Base-by-base conservation (phyloP, 495 filamentous ascomycete genomes). In the Trichocladium antarcticum region DNA sequence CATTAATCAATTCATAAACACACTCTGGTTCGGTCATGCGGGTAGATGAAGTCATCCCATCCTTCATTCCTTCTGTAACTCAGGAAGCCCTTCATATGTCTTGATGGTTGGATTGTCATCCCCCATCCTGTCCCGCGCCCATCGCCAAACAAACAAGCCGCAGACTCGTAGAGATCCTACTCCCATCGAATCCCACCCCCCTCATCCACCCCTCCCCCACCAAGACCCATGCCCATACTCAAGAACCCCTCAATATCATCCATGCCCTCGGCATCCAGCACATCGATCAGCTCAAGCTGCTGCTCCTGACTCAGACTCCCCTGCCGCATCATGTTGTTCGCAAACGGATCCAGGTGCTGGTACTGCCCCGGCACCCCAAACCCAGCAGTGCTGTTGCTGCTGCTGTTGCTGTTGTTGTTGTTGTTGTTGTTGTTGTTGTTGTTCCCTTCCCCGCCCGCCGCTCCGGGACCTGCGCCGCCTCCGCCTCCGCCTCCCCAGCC, bases 291-390 rank as follows among this genome's bases (percentile, higher is more conserved):
- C 66, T 86, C 80, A 36, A 79, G 63, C 62, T 86, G 83, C 60
- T 85, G 80, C 57, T 83, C 73, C 45, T 83, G 79, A 38, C 76
- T 83, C 44, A 87, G 65, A 35, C 81, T 84, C 37, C 79, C 76
- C 36, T 77, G 73, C 9, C 81, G 69, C 31, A 14, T 14, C 7
- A 3, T 32, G 3, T 11, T 14, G 31, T 29, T 29, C 27, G 31
- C 31, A 32, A 32, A 32, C 31, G 10, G 4, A 32, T 32, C 8
- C 4, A 4, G 24, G 8, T 27, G 24, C 3, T 27, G 24, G 3
- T 27, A 27, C 24, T 27, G 24, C 24, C 24, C 24, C 4, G 24
- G 24, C 3, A 27, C 4, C 24, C 24, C 24, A 27, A 27, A 3
- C 3, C 24, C 24, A 8, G 4, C 41, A 43, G 19, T 14, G 22